phyloP scores from a whole-genome alignment of 345 rosid genomes.

The Ailanthus altissimus region DNA sequence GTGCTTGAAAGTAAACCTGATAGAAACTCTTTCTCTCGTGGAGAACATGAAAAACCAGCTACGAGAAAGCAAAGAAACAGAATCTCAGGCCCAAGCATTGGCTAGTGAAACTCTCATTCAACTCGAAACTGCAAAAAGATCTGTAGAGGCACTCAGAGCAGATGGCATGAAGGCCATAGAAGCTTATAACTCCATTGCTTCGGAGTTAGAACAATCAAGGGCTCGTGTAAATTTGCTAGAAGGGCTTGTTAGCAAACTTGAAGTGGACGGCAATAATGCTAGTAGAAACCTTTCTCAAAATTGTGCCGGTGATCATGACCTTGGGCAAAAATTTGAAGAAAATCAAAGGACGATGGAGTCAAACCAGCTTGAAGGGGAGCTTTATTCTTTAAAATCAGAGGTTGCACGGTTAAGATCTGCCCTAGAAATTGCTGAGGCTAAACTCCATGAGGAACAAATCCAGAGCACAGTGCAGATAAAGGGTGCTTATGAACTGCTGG shows the following conservation, averaged over 20 bases:
- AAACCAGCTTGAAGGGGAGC: conserved; percentile 49
- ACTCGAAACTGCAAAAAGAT: conserved; percentile 67
- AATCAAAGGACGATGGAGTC: conserved; percentile 37
- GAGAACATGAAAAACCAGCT: conserved; percentile 79
- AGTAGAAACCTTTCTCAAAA: conserved; percentile 2
- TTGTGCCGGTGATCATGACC: conserved; percentile 28
- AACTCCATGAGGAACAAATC: conserved; percentile 42
- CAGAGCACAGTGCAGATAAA: conserved; percentile 43
- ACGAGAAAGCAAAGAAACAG: conserved; percentile 70
- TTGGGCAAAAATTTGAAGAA: conserved; percentile 32
- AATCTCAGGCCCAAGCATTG: conserved; percentile 63
- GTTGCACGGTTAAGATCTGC: conserved; percentile 53
- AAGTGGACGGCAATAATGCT: conserved; percentile 24
- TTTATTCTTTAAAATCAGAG: conserved; percentile 54
- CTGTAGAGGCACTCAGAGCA: conserved; percentile 59
- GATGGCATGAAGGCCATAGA: conserved; percentile 64
- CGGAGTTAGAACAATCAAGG: conserved; percentile 73
- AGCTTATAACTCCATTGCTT: conserved; percentile 56
- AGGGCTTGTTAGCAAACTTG: conserved; percentile 45
- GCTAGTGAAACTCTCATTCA: conserved; percentile 70
- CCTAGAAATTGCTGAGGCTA: conserved; percentile 52
- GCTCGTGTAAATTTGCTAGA: conserved; percentile 52
- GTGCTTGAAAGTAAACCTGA: conserved; percentile 64
- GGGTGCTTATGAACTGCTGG: conserved; percentile 51
- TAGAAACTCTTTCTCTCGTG: conserved; percentile 58